Base-by-base conservation (phyloP, 305 asterid genomes). In the Fraxinus sp. region DNA sequence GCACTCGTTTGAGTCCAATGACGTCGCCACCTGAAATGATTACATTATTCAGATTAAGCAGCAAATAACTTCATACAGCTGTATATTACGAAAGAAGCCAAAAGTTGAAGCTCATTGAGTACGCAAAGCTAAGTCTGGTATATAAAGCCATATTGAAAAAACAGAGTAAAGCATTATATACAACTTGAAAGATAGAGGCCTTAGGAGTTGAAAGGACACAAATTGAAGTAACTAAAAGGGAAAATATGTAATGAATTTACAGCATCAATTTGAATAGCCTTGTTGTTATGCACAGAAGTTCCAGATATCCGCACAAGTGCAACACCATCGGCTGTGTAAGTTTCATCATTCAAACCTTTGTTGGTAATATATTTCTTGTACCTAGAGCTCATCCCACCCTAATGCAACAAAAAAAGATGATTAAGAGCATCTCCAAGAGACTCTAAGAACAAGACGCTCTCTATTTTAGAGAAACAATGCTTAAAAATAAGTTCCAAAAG, bases 301-400 rank as follows among this genome's bases (percentile, higher is more conserved):
- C 97, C 97, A 37, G 97, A 91, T 85, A 95, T 81, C 79, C 87
- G 80, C 87, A 95, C 83, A 39, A 95, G 94, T 68, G 98, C 97
- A 87, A 92, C 91, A 36, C 93, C 85, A 85, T 93, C 98, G 0
- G 89, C 70, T 81, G 91, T 88, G 89, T 92, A 93, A 62, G 97
- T 93, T 86, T 95, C 98, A 83, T 93, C 97, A 86, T 94, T 92
- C 84, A 91, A 87, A 76, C 98, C 97, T 84, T 91, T 86, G 85
- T 93, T 94, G 4, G 97, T 88, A 81, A 93, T 89, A 80, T 88
- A 84, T 82, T 80, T 88, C 86, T 92, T 95, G 89, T 95, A 95
- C 73, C 94, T 93, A 72, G 97, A 85, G 92, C 98, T 92, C 80
- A 86, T 78, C 82, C 98, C 98, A 86, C 98, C 98, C 98, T 95